These are phyloP conservation scores for Lachnellula cervina DNA, from an alignment of 2,329 filamentous ascomycete species.

Conservation along the genomic window DNA sequence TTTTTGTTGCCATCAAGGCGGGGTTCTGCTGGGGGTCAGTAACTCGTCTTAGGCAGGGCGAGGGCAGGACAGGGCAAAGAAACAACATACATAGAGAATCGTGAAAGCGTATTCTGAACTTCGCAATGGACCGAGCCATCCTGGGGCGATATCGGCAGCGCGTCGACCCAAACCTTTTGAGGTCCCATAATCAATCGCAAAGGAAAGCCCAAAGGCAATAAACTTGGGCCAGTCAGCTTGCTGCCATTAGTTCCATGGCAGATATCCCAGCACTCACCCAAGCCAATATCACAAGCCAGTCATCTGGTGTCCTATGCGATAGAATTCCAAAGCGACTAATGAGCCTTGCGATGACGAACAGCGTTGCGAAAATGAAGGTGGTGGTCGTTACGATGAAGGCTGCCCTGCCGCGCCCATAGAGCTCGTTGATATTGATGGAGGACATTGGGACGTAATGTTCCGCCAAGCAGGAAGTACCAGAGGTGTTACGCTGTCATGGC, in stretches of 20 bases:
- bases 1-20: constrained; percentile 85
- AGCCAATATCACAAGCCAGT: constrained; percentile 74
- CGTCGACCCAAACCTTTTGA: constrained; percentile 63
- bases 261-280: constrained; percentile 50
- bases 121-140: constrained; percentile 49
- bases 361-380: constrained; percentile 63
- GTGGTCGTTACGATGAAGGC: constrained; percentile 67
- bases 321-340: constrained; percentile 70
- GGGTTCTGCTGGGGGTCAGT: constrained; percentile 58
- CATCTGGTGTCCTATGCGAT: constrained; percentile 66
- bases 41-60: not conserved
- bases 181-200: constrained; percentile 61
- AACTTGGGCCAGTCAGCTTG: constrained; percentile 29
- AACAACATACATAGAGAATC: constrained; percentile 51
- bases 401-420: constrained; percentile 39
- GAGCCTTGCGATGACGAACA: constrained; percentile 72
- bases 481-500: constrained; percentile 10
- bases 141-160: constrained; percentile 52
- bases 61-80: too few species aligned
- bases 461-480: not conserved
- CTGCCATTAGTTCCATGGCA: not conserved
- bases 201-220: constrained; percentile 61
- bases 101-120: constrained; percentile 60
- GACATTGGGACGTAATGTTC: not conserved
- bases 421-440: not conserved